These are phyloP conservation scores for Rhododendron mucronatum DNA, from an alignment of 148 eudicot species.

Conservation along the genomic window DNA sequence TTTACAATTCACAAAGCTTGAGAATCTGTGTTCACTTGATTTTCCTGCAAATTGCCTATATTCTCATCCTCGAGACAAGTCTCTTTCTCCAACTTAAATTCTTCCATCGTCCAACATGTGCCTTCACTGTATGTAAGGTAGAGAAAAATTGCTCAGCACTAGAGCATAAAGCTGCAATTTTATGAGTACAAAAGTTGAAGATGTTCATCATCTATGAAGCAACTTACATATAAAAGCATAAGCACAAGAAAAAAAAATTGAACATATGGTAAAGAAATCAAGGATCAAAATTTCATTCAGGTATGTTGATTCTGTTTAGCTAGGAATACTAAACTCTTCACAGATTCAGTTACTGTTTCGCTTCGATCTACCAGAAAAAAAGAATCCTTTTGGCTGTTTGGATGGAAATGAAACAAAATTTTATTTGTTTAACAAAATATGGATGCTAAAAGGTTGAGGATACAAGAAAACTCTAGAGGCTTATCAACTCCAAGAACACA, in stretches of 20 bases:
- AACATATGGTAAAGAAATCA: background rate
- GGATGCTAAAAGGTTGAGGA: background rate
- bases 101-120: background rate
- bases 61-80: background rate
- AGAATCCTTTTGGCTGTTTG: background rate
- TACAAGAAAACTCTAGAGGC: background rate
- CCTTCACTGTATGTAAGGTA: background rate
- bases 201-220: background rate
- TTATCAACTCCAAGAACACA: background rate
- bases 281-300: background rate
- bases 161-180: background rate
- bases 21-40: slow-evolving; percentile 2
- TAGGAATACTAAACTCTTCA: background rate
- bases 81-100: background rate
- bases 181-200: background rate
- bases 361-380: no score
- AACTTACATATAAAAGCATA: background rate
- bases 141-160: background rate
- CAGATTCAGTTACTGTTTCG: background rate
- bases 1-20: background rate
- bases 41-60: background rate
- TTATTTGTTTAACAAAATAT: background rate
- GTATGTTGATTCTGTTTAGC: background rate
- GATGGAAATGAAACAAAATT: background rate
- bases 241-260: background rate